Evolutionary conservation across 371 early-diverging fungal species (phyloP).

Genomic region (Mortierella sp.): DNA sequence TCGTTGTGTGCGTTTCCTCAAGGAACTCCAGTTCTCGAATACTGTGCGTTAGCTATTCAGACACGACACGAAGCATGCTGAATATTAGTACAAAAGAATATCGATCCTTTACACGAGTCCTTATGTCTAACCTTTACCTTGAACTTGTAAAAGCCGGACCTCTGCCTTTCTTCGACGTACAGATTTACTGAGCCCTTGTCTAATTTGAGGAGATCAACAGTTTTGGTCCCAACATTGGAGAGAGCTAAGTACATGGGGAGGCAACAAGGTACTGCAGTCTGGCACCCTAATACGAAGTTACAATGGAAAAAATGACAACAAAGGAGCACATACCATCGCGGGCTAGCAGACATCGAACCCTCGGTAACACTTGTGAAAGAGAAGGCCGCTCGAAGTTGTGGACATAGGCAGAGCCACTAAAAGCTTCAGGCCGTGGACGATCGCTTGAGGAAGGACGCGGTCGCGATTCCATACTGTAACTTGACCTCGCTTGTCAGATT

Average conservation of each 20-base stretch:
- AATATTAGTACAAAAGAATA: no score
- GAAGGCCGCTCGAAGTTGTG: slow-evolving; percentile 35
- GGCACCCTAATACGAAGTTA: background rate
- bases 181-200: slow-evolving; percentile 40
- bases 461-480: slow-evolving; percentile 13
- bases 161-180: slow-evolving; percentile 39
- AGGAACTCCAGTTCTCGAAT: slow-evolving; percentile 31
- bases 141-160: slow-evolving; percentile 27
- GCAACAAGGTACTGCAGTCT: no score
- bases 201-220: background rate
- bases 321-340: slow-evolving; percentile 31
- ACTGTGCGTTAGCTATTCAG: slow-evolving; percentile 31
- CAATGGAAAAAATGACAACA: background rate
- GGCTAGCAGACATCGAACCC: slow-evolving; percentile 32
- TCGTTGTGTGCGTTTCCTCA: slow-evolving; percentile 13
- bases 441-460: slow-evolving; percentile 4
- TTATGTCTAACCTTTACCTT: slow-evolving; percentile 17
- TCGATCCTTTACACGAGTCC: no score
- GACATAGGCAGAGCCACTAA: slow-evolving; percentile 23
- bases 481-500: slow-evolving; percentile 19
- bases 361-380: slow-evolving; percentile 24
- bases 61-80: background rate
- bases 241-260: background rate
- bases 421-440: slow-evolving; percentile 2
- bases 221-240: background rate